Conservation (phyloP, 352 stramenopile species). For the Phytophthora uliginosa region DNA sequence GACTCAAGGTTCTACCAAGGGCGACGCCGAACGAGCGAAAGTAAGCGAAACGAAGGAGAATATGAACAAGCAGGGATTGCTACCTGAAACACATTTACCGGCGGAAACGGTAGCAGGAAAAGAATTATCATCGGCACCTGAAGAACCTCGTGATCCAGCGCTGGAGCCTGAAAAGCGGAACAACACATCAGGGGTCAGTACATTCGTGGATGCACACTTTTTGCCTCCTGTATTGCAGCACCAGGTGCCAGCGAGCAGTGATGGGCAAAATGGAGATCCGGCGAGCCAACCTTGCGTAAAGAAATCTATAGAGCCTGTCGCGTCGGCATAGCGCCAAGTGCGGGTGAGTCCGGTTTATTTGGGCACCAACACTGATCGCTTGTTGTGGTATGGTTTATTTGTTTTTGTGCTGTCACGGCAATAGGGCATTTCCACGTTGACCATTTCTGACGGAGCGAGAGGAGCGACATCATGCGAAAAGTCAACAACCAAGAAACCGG, state of each 20-base stretch:
- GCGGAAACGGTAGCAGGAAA: slow-evolving; percentile 9
- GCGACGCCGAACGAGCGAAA: slow-evolving; percentile 7
- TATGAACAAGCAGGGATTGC: not conserved
- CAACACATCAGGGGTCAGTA: slow-evolving; percentile 46
- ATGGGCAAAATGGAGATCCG: slow-evolving; percentile 33
- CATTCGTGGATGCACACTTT: slow-evolving; percentile 30
- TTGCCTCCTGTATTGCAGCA: slow-evolving; percentile 33
- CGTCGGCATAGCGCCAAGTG: slow-evolving; percentile 31
- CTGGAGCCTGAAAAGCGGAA: slow-evolving; percentile 13
- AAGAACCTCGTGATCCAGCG: not conserved
- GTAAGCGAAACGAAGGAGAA: slow-evolving; percentile 14
- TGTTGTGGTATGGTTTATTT: slow-evolving; percentile 42
- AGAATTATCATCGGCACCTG: not conserved
- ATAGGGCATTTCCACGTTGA: slow-evolving; percentile 21
- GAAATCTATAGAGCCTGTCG: slow-evolving; percentile 47
- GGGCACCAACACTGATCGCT: slow-evolving; percentile 39
- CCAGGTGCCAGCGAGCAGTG: slow-evolving; percentile 35
- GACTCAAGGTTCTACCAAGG: not conserved
- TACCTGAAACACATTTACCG: not conserved
- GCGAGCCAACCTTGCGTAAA: slow-evolving; percentile 42
- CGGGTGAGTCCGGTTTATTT: slow-evolving; percentile 34
- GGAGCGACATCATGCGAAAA: not conserved
- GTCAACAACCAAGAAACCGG: slow-evolving; percentile 5
- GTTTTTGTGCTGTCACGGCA: slow-evolving; percentile 21
- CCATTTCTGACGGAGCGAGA: slow-evolving; percentile 6